Evolutionary conservation across 352 stramenopile species (phyloP).

Genomic region (Elongisporangium prolatum): DNA sequence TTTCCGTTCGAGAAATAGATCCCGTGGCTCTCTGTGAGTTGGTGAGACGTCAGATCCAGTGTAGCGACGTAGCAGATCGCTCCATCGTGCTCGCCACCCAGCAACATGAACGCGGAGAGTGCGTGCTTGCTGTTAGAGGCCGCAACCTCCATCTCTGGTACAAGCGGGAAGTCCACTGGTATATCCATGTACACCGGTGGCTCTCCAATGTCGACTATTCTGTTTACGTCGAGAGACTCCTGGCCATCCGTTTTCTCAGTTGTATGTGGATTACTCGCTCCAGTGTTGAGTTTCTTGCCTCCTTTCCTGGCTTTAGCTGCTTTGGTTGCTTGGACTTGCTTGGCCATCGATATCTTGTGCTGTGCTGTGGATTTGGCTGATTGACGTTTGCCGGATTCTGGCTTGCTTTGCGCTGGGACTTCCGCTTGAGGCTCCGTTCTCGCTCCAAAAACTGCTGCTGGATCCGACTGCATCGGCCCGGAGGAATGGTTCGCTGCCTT

Average conservation of each 20-base stretch:
- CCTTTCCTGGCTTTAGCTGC: too few relatives aligned
- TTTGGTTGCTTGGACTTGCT: too few relatives aligned
- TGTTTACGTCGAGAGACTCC: neutral
- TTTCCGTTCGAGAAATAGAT: slow-evolving; percentile 17
- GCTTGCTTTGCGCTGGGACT: neutral
- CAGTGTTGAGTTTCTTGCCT: too few relatives aligned
- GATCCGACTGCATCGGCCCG: neutral
- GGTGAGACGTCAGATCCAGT: slow-evolving; percentile 12
- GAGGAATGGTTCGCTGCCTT: slow-evolving; percentile 1
- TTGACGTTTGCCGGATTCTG: too few relatives aligned
- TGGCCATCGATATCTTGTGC: too few relatives aligned
- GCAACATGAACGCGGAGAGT: slow-evolving; percentile 22
- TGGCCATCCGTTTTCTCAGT: too few relatives aligned
- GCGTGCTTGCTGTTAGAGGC: neutral
- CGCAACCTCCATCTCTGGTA: neutral
- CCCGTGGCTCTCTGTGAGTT: slow-evolving; percentile 19
- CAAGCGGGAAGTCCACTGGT: neutral
- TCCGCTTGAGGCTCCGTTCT: too few relatives aligned
- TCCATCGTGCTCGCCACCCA: slow-evolving; percentile 33
- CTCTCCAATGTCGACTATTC: too few relatives aligned
- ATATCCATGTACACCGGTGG: too few relatives aligned
- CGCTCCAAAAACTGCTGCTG: neutral
- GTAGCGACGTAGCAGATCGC: slow-evolving; percentile 22
- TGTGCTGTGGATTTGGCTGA: too few relatives aligned
- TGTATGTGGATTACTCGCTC: too few relatives aligned